These are phyloP conservation scores for Aspergillus niger DNA, from an alignment of 2,329 filamentous ascomycete genomes.

Conservation along the genomic window DNA sequence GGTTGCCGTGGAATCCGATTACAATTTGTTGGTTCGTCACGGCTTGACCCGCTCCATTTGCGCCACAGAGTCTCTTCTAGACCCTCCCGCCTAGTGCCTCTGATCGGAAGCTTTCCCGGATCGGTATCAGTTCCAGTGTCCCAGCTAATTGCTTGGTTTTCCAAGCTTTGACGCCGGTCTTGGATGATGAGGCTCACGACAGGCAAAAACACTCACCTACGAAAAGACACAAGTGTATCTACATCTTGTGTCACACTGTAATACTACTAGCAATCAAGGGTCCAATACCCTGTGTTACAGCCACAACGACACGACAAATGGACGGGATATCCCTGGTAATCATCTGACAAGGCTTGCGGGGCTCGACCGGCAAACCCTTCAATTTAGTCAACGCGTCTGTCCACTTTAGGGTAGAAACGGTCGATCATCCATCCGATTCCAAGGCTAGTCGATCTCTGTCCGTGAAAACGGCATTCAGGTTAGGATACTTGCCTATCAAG, in stretches of 20 bases:
- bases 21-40: constrained; percentile 2
- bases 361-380: constrained; percentile 3
- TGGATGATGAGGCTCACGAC: not conserved
- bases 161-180: not conserved
- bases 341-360: constrained; percentile 11
- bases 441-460: constrained; percentile 7
- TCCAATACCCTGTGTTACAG: not conserved
- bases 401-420: constrained; percentile 5
- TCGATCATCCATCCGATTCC: constrained; percentile 7
- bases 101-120: constrained; percentile 3
- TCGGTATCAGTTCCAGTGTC: constrained; percentile 4
- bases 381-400: constrained; percentile 2
- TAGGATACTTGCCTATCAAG: not conserved
- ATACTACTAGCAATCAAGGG: not conserved
- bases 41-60: constrained; percentile 1
- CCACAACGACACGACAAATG: not conserved
- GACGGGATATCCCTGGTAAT: not conserved
- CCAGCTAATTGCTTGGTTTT: not conserved
- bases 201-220: not conserved
- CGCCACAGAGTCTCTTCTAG: constrained; percentile 2
- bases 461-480: not conserved
- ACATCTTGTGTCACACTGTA: not conserved
- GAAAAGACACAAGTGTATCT: not conserved
- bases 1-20: not conserved
- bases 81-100: not conserved